Evolutionary conservation across 441 rosid species (phyloP), one percentile per base, ranked within the genome.

Genomic region (Gossypium laxum): DNA sequence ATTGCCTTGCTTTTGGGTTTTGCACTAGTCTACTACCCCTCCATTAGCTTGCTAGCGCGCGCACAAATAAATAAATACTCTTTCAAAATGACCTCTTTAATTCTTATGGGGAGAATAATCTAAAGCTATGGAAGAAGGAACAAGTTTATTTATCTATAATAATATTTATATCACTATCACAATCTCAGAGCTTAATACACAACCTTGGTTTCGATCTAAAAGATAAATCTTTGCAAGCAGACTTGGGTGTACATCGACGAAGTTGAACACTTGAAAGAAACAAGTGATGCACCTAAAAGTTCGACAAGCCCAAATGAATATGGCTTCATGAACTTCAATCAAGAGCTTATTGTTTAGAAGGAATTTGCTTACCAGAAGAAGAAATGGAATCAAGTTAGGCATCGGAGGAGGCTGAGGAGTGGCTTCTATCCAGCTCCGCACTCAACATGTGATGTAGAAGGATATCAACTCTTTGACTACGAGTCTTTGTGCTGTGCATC

Each of bases 381-480:
- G 67, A 72, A 54, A 26, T 30, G 4, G 17, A 22, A 21, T 43
- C 54, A 26, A 56, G 17, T 34, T 78, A 80, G 11, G 79, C 28
- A 24, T 58, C 55, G 6, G 79, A 34, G 66, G 81, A 32, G 61
- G 60, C 54, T 0, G 81, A 30, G 62, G 81, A 41, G 55, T 68
- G 75, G 32, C 78, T 72, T 70, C 78, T 65, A 52, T 75, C 75
- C 57, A 89, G 85, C 77, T 89, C 91, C 0, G 89, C 54, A 45
- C 97, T 88, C 86, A 92, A 72, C 87, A 94, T 94, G 73, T 79
- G 98, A 82, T 92, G 99, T 71, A 94, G 97, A 78, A 94, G 99
- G 48, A 77, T 64, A 78, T 94, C 97, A 56, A 94, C 87, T 83
- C 97, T 89, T 57, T 89, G 97, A 82, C 99, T 91, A 51, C 95